These are phyloP conservation scores for Mycena epipterygia DNA, from an alignment of 768 basidiomycete species.

Conservation along the genomic window DNA sequence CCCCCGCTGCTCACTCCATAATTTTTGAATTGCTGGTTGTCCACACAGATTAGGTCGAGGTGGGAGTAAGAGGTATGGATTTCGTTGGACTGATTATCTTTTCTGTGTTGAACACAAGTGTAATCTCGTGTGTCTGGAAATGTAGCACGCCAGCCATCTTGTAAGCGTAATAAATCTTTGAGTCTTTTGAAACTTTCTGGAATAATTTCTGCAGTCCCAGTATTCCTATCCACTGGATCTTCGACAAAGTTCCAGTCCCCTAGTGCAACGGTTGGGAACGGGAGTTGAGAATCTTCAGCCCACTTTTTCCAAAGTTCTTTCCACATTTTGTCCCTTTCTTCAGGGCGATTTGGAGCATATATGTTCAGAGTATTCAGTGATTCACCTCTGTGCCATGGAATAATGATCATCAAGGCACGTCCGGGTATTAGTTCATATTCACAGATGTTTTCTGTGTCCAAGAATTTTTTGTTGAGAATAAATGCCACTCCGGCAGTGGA, in stretches of 20 bases:
- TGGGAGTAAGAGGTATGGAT: not conserved
- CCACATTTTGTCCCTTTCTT: not conserved
- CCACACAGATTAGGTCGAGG: no score
- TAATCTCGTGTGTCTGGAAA: not conserved
- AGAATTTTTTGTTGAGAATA: conserved; percentile 32
- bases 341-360: not conserved
- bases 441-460: conserved; percentile 1
- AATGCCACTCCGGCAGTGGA: conserved; percentile 36
- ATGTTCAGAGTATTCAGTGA: no score
- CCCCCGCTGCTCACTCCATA: no score
- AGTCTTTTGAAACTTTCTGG: not conserved
- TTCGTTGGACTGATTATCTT: not conserved
- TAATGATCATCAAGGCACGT: conserved; percentile 17
- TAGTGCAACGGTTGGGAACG: not conserved
- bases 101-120: not conserved
- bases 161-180: not conserved
- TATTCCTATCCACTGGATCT: not conserved
- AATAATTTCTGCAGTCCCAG: not conserved
- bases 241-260: not conserved
- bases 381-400: no score
- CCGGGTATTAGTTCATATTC: conserved; percentile 27
- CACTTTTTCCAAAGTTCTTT: not conserved
- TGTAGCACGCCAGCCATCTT: not conserved
- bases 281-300: not conserved
- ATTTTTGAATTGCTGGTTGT: no score